Evolutionary conservation across 1,284 basidiomycete genomes (phyloP).

Genomic region (Lentinus polychrous): DNA sequence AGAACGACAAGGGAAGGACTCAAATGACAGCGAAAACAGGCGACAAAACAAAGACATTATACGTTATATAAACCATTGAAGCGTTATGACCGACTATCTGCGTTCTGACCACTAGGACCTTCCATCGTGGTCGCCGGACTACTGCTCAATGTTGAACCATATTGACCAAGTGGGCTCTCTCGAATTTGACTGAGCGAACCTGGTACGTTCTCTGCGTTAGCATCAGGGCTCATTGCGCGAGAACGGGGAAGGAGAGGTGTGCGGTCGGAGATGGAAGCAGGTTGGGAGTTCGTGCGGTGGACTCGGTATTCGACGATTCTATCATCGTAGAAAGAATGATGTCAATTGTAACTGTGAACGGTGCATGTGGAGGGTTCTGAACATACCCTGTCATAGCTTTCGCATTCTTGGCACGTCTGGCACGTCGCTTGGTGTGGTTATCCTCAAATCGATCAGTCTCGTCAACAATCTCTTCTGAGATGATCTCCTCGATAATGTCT

Average conservation of each 20-base stretch:
- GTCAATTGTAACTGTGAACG: neutral
- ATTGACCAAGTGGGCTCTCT: too few relatives aligned
- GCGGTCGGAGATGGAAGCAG: slow-evolving; percentile 16
- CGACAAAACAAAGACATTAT: too few relatives aligned
- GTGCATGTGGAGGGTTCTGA: neutral
- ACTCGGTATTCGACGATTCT: slow-evolving; percentile 25
- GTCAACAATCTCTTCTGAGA: slow-evolving; percentile 84
- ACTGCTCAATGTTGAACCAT: too few relatives aligned
- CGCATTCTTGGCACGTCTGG: slow-evolving; percentile 65
- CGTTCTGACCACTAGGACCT: too few relatives aligned
- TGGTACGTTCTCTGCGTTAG: slow-evolving; percentile 46
- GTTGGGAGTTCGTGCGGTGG: slow-evolving; percentile 9
- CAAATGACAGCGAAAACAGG: too few relatives aligned
- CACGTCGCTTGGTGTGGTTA: slow-evolving; percentile 71
- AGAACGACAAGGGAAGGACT: too few relatives aligned
- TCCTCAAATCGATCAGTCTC: slow-evolving; percentile 87
- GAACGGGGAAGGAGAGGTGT: slow-evolving; percentile 15
- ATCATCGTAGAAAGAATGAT: neutral
- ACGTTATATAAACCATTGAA: too few relatives aligned
- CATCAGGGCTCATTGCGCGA: slow-evolving; percentile 62
- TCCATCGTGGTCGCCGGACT: too few relatives aligned
- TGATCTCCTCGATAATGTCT: slow-evolving; percentile 83
- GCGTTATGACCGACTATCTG: too few relatives aligned
- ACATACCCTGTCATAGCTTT: slow-evolving; percentile 76
- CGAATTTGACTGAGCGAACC: too few relatives aligned